Base-by-base conservation (phyloP, 768 basidiomycete genomes). In the Calvatia gigantea region DNA sequence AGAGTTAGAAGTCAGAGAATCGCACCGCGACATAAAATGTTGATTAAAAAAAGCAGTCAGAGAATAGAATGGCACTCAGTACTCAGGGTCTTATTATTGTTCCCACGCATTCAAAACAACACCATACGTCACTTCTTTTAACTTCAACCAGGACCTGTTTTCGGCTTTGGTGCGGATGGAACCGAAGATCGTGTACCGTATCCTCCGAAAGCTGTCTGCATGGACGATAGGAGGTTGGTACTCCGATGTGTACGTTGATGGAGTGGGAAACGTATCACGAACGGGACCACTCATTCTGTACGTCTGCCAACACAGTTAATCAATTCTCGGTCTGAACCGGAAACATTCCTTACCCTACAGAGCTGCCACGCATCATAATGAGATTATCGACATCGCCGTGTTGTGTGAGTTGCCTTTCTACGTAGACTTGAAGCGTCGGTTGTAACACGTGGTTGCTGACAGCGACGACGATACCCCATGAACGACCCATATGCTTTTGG, bases 341-440 rank as follows among this genome's bases (percentile, higher is more conserved):
- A n/a, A n/a, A n/a, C n/a, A 31, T 51, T 43, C 32, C 5, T 57
- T 14, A n/a, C 39, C 32, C 4, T 37, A 28, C 42, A 86, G 83
- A 38, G 80, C 81, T 23, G 76, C 79, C 28, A 82, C 79, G 2
- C 87, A 87, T 64, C 78, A 84, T 56, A 89, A 90, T 67, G 86
- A 89, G 71, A 82, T 82, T 12, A 75, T 88, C 21, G 86, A 87
- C 58, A 78, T 77, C 32, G 78, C 75, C 4, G 65, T 73, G 11
- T 67, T 79, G 14, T 68, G 79, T 76, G 60, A 60, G 73, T 57
- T n/a, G n/a, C n/a, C n/a, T 2, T 19, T 25, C 42, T 23, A 42
- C 38, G 6, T 25, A 39, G 5, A 43, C 21, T 51, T 6, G 9
- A 21, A 48, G 6, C 35, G 28, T 39, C 39, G 37, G 23, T 21